Conservation (phyloP, 2,329 filamentous ascomycete species). For the Aspergillus ochraceus region DNA sequence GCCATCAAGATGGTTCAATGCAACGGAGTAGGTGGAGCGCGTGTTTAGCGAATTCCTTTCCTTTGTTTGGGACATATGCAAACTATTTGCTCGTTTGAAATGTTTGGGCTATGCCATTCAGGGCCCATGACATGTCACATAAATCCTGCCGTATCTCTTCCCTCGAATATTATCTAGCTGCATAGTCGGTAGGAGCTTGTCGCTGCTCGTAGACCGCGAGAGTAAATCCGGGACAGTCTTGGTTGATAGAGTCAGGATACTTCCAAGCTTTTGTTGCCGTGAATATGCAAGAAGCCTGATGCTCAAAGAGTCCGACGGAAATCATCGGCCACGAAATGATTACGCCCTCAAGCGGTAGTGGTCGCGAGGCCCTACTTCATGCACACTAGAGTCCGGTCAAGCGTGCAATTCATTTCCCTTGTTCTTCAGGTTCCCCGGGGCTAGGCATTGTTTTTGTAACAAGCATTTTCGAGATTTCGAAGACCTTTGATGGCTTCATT, state of each 20-base stretch:
- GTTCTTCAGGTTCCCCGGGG: background rate
- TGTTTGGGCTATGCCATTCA: background rate
- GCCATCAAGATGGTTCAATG: background rate
- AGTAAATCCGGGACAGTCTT: background rate
- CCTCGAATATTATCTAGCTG: background rate
- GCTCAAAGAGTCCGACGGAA: background rate
- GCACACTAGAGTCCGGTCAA: background rate
- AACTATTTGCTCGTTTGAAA: background rate
- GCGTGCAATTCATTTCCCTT: background rate
- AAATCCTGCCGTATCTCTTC: background rate
- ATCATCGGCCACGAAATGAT: background rate
- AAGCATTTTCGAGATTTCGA: slow-evolving; percentile 62
- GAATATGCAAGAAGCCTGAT: background rate
- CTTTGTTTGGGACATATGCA: background rate
- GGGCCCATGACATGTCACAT: background rate
- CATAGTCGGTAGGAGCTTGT: background rate
- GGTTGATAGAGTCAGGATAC: no score
- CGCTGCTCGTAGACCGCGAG: background rate
- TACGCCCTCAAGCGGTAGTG: background rate
- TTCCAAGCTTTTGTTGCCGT: background rate
- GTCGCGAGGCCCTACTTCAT: background rate
- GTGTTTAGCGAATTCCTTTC: background rate
- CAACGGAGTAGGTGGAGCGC: background rate
- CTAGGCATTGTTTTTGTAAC: slow-evolving; percentile 41
- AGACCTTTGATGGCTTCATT: slow-evolving; percentile 69